Evolutionary conservation across 2,329 filamentous ascomycete species (phyloP).

Genomic region (Furcasterigmium furcatum): DNA sequence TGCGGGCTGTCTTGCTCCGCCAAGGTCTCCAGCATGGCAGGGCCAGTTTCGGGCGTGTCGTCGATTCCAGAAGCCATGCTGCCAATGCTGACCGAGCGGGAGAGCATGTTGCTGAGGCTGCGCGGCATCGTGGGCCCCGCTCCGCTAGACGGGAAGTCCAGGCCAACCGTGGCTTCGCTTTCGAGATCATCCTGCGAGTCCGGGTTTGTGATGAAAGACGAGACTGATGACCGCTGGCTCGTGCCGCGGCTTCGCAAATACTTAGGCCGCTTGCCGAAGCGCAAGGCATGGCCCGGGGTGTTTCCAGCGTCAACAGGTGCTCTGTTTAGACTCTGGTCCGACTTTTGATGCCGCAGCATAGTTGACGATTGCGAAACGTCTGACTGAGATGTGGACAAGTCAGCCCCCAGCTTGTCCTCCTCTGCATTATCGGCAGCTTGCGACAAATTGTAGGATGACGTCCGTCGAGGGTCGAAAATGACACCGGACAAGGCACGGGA

Average conservation of each 20-base stretch:
- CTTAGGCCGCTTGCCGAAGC: conserved; percentile 46
- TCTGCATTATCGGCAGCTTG: conserved; percentile 12
- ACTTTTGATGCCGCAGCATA: conserved; percentile 24
- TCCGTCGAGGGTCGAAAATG: conserved; percentile 19
- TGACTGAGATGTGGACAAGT: conserved; percentile 7
- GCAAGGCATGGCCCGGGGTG: conserved; percentile 43
- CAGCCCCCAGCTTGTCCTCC: conserved; percentile 8
- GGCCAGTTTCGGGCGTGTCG: conserved; percentile 46
- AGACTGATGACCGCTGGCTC: conserved; percentile 59
- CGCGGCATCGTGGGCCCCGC: conserved; percentile 57
- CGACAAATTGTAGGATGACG: neutral
- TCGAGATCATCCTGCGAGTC: conserved; percentile 57
- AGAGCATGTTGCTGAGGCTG: conserved; percentile 54
- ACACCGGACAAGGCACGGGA: conserved; percentile 48
- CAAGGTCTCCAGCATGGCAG: conserved; percentile 45
- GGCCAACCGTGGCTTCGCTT: conserved; percentile 70
- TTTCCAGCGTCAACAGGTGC: conserved; percentile 38
- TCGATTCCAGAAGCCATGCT: conserved; percentile 79
- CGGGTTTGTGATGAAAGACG: conserved; percentile 52
- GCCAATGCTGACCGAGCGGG: conserved; percentile 79
- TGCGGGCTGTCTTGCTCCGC: conserved; percentile 43
- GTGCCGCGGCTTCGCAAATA: conserved; percentile 55
- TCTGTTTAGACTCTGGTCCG: conserved; percentile 26
- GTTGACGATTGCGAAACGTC: conserved; percentile 12
- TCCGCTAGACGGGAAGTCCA: conserved; percentile 72